Conservation (phyloP, 495 filamentous ascomycete genomes). For the Penicillium coprophilum region DNA sequence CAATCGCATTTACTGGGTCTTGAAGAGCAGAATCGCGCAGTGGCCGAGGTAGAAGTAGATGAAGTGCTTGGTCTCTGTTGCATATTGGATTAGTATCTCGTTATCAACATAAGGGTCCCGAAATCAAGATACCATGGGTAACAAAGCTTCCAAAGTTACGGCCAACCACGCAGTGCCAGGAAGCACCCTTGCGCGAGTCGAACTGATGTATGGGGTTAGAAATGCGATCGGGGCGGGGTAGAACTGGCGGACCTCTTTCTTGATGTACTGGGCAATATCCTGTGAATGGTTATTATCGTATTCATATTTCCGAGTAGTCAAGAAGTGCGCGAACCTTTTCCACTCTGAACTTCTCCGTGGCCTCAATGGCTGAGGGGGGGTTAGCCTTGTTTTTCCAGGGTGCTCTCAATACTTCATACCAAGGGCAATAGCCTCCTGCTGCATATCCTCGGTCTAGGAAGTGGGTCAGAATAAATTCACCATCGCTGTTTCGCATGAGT, state of each 20-base stretch:
- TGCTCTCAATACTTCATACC: conserved; percentile 55
- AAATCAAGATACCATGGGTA: conserved; percentile 73
- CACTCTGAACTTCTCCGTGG: conserved; percentile 87
- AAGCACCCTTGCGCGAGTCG: conserved; percentile 86
- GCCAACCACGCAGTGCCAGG: conserved; percentile 98
- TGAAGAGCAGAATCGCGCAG: conserved; percentile 97
- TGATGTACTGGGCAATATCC: conserved; percentile 97
- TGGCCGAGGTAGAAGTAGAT: conserved; percentile 99
- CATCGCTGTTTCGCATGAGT: neutral
- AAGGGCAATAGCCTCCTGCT: conserved; percentile 88
- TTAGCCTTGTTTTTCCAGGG: conserved; percentile 7
- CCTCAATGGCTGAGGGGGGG: conserved; percentile 72
- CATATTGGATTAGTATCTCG: conserved; percentile 13
- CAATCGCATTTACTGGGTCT: conserved; percentile 72
- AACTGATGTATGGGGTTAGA: conserved; percentile 57
- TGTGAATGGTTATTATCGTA: conserved; percentile 35
- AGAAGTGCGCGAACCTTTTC: conserved; percentile 68
- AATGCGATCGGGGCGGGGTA: conserved; percentile 12
- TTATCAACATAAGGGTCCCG: neutral
- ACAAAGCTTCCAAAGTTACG: conserved; percentile 99
- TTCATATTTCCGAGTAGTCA: conserved; percentile 5
- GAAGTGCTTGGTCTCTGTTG: conserved; percentile 95
- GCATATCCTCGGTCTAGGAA: conserved; percentile 89
- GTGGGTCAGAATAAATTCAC: conserved; percentile 12
- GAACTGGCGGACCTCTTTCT: conserved; percentile 71